phyloP scores from a whole-genome alignment of 306 rosid genomes.

The Fragaria vesca region DNA sequence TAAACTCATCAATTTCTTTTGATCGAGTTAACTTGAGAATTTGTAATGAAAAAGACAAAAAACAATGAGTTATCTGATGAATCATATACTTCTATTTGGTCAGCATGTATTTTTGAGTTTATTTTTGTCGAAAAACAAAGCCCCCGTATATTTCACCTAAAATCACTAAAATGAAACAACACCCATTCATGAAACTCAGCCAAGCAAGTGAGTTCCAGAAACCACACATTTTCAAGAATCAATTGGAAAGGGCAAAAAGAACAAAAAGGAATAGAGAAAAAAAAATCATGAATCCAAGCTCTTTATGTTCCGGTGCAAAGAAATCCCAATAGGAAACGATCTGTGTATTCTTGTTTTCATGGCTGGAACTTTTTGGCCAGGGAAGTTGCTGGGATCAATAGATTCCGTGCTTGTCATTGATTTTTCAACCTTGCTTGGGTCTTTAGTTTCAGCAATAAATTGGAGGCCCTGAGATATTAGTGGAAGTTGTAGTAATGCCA shows the following conservation, averaged over 20 bases:
- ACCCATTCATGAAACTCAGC: background rate
- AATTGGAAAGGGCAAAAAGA: background rate
- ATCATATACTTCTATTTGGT: background rate
- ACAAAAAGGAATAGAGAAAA: background rate
- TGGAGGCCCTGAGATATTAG: slow-evolving; percentile 47
- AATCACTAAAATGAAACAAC: background rate
- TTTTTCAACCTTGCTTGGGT: slow-evolving; percentile 12
- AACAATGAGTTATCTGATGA: background rate
- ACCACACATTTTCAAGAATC: slow-evolving; percentile 3
- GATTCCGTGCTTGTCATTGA: background rate
- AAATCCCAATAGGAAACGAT: slow-evolving; percentile 46
- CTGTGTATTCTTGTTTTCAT: slow-evolving; percentile 43
- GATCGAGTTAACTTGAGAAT: too few species aligned
- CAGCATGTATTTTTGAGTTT: background rate
- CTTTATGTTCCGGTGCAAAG: slow-evolving; percentile 25
- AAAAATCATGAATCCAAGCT: slow-evolving; percentile 22
- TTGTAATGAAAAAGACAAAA: too few species aligned
- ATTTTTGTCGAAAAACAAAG: background rate
- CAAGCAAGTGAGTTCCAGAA: slow-evolving; percentile 2
- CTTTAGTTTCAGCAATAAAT: slow-evolving; percentile 42
- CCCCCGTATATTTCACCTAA: background rate
- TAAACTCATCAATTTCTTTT: too few species aligned
- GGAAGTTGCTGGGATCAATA: slow-evolving; percentile 13
- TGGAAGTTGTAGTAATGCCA: background rate
- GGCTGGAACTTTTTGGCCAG: slow-evolving; percentile 21